These are phyloP conservation scores for Candida koratica DNA, from an alignment of 805 yeast genomes.

Conservation along the genomic window DNA sequence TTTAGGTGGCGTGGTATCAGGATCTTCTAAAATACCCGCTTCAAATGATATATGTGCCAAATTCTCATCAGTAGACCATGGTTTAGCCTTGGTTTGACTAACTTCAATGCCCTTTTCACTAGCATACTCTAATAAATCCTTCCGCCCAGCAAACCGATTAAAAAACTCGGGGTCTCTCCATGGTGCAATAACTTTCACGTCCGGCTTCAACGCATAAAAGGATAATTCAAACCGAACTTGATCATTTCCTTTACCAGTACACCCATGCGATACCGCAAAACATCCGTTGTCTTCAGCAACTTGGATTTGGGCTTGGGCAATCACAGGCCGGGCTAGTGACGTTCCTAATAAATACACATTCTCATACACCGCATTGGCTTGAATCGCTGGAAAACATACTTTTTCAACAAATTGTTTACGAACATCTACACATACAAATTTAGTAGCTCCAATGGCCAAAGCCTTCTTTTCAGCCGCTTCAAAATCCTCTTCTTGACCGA, in stretches of 20 bases:
- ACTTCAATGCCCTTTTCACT: conserved; percentile 90
- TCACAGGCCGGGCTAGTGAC: conserved; percentile 97
- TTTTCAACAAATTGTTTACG: conserved; percentile 94
- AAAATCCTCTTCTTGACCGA: conserved; percentile 99
- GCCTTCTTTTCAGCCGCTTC: conserved; percentile 97
- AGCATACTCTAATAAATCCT: conserved; percentile 91
- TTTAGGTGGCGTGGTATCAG: conserved; percentile 97
- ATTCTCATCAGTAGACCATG: conserved; percentile 99
- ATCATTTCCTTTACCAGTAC: conserved; percentile 99
- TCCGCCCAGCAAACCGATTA: conserved; percentile 96
- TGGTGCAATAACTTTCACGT: conserved; percentile 94
- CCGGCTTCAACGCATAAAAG: conserved; percentile 97
- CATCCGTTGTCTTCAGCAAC: conserved; percentile 98
- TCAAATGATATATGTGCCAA: conserved; percentile 98
- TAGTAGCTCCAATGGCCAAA: conserved; percentile 93
- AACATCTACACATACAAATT: conserved; percentile 90
- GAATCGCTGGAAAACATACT: conserved; percentile 94
- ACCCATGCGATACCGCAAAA: conserved; percentile 97
- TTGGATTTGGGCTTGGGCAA: conserved; percentile 95
- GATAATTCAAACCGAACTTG: conserved; percentile 97
- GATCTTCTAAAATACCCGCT: conserved; percentile 99
- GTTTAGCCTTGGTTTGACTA: conserved; percentile 96
- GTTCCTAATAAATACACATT: conserved; percentile 96
- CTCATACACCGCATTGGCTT: conserved; percentile 96
- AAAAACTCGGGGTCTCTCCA: conserved; percentile 98